Percentiles rank a stretch among this genome's conserved stretches.
These are phyloP conservation scores for Aspergillus incahuasiensis DNA, from an alignment of 495 filamentous ascomycete species.

Conservation along the genomic window DNA sequence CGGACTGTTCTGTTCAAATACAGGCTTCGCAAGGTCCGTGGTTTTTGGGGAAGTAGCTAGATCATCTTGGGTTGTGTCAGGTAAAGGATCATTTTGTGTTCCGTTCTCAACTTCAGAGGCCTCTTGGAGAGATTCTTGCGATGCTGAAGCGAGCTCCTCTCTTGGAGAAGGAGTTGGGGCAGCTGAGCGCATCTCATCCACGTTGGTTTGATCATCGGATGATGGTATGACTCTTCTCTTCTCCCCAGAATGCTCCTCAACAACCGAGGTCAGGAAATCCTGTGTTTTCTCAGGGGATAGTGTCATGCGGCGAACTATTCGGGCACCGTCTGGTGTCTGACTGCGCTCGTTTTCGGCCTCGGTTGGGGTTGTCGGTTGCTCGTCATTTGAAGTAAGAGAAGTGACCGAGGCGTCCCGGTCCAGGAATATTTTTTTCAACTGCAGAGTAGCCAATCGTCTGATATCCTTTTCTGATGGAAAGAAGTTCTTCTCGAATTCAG, in stretches of 20 bases:
- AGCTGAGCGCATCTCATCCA: constrained; percentile 19
- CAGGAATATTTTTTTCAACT: constrained; percentile 91
- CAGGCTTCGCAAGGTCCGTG: constrained; percentile 9
- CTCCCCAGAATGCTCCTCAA: constrained; percentile 57
- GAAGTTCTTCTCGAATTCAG: constrained; percentile 86
- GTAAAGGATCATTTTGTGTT: constrained; percentile 69
- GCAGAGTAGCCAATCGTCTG: constrained; percentile 79
- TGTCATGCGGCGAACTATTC: constrained; percentile 43
- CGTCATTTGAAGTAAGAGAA: constrained; percentile 62
- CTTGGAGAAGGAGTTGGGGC: constrained; percentile 15
- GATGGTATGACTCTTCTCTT: constrained; percentile 24
- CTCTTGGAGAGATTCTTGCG: constrained; percentile 15
- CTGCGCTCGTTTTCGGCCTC: constrained; percentile 45
- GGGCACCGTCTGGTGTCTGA: constrained; percentile 28
- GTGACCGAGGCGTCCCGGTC: constrained; percentile 75
- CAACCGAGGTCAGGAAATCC: constrained; percentile 63
- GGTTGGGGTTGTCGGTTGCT: constrained; percentile 37
- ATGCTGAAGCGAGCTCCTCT: constrained; percentile 18
- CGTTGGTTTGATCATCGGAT: constrained; percentile 7
- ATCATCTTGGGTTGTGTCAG: constrained; percentile 41
- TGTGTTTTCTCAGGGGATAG: constrained; percentile 65
- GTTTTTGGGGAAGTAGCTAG: constrained; percentile 6
- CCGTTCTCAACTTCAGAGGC: constrained; percentile 39
- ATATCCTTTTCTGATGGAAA: constrained; percentile 98
- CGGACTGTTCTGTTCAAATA: constrained; percentile 9